Base-by-base conservation (phyloP, 73 alveolate species). In the Blepharisma stoltei region DNA sequence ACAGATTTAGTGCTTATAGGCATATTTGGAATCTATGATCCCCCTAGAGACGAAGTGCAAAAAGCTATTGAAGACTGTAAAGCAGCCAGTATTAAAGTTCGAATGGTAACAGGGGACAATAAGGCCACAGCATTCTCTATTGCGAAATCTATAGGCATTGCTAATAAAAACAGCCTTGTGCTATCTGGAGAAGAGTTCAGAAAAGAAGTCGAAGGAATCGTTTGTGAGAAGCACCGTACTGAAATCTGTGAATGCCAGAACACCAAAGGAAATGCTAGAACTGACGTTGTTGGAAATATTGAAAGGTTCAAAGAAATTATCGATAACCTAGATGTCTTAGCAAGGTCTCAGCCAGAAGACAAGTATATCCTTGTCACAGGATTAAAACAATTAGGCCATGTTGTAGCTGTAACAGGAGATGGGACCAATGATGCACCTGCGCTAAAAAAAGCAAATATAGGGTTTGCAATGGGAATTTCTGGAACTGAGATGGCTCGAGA, bases 381-480 rank as follows among this genome's bases (percentile, higher is more conserved):
- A 48, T 85, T 97, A 53, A 92, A 92, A 83, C 95, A 92, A 45
- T 77, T 89, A 79, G 99, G 98, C 0, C 92, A 90, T 75, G 97
- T 94, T 8, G 99, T 95, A 5, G 99, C 99, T 45, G 99, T 97
- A 68, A 97, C 99, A 20, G 99, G 99, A 7, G 99, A 96, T 70
- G 99, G 99, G 11, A 94, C 98, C 5, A 95, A 93, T 85, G 99
- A 97, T 82, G 99, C 99, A 7, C 99, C 99, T 18, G 99, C 99
- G n/a, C 77, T 97, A 53, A 95, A 89, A 50, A 90, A 90, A 75
- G 93, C 98, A 37, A 98, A 96, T 89, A 96, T 96, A 32, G 99
- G 99, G 18, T 89, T 95, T 81, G 97, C 99, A 25, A 93, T 96
- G 99, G 97, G 97, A 14, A 90, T 90, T 67, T 91, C 96, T 8